Evolutionary conservation across 352 stramenopile genomes (phyloP).

Genomic region (Blastocystis sp.): DNA sequence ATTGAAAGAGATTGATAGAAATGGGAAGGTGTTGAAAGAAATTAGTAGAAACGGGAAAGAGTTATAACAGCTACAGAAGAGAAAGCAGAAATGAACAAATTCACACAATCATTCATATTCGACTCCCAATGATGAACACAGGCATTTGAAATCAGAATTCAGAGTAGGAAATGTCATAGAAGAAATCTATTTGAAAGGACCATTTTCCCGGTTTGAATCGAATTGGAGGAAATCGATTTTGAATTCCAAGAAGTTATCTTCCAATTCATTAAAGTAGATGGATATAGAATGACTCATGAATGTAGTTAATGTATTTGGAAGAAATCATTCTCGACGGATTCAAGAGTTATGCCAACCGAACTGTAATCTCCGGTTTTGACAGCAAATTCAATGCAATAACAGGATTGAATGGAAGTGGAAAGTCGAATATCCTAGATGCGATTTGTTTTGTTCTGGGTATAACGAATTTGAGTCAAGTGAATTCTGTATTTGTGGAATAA

Average conservation of each 20-base stretch:
- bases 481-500: neutral
- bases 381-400: constrained; percentile 99
- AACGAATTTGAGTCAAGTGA: constrained; percentile 86
- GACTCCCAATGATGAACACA: no score
- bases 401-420: constrained; percentile 95
- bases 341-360: constrained; percentile 98
- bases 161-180: no score
- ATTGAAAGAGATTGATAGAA: no score
- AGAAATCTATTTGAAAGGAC: no score
- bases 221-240: neutral
- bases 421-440: constrained; percentile 97
- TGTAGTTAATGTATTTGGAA: constrained; percentile 86
- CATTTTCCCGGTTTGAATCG: neutral
- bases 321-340: constrained; percentile 99
- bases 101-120: neutral
- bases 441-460: constrained; percentile 99
- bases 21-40: neutral
- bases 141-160: no score
- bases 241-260: neutral
- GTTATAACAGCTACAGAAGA: no score
- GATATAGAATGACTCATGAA: neutral
- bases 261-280: neutral
- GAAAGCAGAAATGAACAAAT: no score
- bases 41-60: neutral
- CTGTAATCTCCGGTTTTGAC: constrained; percentile 95